Conservation (phyloP, 2,329 filamentous ascomycete genomes). For the Aspergillus puulaauensis region DNA sequence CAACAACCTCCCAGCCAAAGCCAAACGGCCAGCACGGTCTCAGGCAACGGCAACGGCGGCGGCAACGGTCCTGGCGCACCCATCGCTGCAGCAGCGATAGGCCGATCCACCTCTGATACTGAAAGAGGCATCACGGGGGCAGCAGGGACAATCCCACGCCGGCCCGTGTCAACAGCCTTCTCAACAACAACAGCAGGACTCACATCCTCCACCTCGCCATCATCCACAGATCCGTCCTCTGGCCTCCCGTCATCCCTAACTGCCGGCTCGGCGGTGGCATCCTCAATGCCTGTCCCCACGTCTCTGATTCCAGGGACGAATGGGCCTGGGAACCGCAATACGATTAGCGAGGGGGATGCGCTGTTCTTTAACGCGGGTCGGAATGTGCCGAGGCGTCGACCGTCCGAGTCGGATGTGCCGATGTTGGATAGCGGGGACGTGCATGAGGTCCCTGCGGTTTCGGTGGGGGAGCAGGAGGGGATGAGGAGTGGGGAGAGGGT, state of each 20-base stretch:
- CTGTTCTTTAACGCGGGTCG: constrained; percentile 9
- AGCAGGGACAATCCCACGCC: not conserved
- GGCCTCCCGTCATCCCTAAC: constrained; percentile 13
- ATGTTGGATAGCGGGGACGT: constrained; percentile 25
- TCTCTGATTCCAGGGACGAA: constrained; percentile 2
- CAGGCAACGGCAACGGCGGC: not conserved
- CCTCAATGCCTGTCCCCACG: constrained; percentile 1
- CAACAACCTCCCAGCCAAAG: not conserved
- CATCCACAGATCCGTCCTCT: not conserved
- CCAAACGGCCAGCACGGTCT: not conserved
- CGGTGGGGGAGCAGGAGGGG: constrained; percentile 6
- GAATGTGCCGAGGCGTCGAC: not conserved
- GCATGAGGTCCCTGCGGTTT: constrained; percentile 18
- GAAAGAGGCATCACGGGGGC: not conserved
- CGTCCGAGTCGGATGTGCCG: constrained; percentile 19
- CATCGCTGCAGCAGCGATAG: not conserved
- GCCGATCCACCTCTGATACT: not conserved
- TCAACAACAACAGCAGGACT: not conserved
- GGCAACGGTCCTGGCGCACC: not conserved
- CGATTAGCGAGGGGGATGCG: not conserved
- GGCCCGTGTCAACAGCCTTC: not conserved
- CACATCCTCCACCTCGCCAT: not conserved
- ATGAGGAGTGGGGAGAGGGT: not conserved
- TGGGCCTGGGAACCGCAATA: not conserved
- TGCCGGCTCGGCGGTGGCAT: constrained; percentile 1